Evolutionary conservation across 1,139 yeast genomes (phyloP), one percentile per base, ranked within the genome.

Genomic region (Yamadazyma diospyri): DNA sequence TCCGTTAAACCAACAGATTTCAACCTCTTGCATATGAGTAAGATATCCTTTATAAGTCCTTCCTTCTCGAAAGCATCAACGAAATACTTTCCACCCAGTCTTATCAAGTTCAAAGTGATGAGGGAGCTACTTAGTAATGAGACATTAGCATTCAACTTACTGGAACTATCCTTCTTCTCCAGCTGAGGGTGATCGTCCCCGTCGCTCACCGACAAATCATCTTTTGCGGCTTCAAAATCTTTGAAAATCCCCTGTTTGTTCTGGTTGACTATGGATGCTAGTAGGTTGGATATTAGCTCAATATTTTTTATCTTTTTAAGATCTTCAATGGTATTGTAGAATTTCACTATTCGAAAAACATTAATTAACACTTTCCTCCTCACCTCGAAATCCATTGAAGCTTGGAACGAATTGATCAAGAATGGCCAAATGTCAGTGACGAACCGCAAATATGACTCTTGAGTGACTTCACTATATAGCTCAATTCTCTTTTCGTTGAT

Each of bases 231-330:
- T 11, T 34, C 45, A 22, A 47, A 39, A 28, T 48, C 55, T 28
- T 50, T 53, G 22, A 40, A 35, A 31, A 63, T 41, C 3, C 50
- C 34, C 5, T 58, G 43, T 38, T 65, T 71, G 22, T 72, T 68
- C 41, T 82, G 92, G 12, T 83, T 77, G 4, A 85, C 68, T n/a
- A 85, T 74, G 0, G 94, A 76, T 3, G 87, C 83, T 27, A 85
- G 58, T 14, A 85, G 54, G 9, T 68, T 68, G 2, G 74, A 59
- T 2, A 80, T 57, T 11, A 47, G 34, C 8, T 51, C 57, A n/a
- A 56, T 36, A n/a, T 50, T 51, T 1, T 48, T 35, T 6, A 64
- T 49, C 18, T 27, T 27, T 6, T 41, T 42, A 2, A 37, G 32
- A 14, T 53, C 43, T 14, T 53, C 58, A 2, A 43, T 42, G 5